A percentile compares a stretch with the other conserved stretches of the same genome.
Conservation (phyloP, 179 eudicot genomes). For the Kewa caespitosa region DNA sequence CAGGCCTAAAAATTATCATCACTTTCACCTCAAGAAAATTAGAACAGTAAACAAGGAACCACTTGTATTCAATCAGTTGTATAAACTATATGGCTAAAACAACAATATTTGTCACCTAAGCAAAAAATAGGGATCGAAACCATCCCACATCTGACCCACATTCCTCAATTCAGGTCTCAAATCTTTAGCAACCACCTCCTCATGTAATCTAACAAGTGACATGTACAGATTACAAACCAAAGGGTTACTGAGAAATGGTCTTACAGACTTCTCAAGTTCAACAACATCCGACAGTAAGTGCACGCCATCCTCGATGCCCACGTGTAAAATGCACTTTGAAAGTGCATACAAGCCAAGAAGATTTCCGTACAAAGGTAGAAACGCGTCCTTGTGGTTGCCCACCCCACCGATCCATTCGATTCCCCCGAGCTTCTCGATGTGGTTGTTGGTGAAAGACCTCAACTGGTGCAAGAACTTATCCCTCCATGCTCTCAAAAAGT, state of each 20-base stretch:
- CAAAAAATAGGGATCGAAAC: conserved; percentile 80
- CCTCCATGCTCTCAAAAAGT: conserved; percentile 53
- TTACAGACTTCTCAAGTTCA: conserved; percentile 53
- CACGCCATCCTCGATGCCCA: conserved; percentile 33
- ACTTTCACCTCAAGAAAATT: not conserved
- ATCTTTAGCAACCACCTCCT: conserved; percentile 34
- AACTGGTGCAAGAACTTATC: conserved; percentile 52
- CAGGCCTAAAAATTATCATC: no score
- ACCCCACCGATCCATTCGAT: conserved; percentile 82
- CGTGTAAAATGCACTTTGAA: conserved; percentile 48
- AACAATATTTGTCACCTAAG: conserved; percentile 22
- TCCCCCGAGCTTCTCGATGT: conserved; percentile 38
- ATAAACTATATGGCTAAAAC: not conserved
- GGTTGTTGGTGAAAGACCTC: conserved; percentile 44
- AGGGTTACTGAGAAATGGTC: conserved; percentile 75
- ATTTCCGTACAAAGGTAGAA: conserved; percentile 81
- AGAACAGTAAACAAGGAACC: not conserved
- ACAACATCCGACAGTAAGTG: conserved; percentile 41
- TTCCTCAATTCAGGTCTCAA: conserved; percentile 21
- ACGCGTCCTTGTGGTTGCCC: conserved; percentile 93
- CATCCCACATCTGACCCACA: conserved; percentile 53
- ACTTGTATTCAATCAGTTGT: not conserved
- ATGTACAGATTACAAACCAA: conserved; percentile 55
- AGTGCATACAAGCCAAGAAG: conserved; percentile 67
- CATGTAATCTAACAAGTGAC: conserved; percentile 51